Base-by-base conservation (phyloP, 768 basidiomycete species). In the Phlebiopsis gigantea region DNA sequence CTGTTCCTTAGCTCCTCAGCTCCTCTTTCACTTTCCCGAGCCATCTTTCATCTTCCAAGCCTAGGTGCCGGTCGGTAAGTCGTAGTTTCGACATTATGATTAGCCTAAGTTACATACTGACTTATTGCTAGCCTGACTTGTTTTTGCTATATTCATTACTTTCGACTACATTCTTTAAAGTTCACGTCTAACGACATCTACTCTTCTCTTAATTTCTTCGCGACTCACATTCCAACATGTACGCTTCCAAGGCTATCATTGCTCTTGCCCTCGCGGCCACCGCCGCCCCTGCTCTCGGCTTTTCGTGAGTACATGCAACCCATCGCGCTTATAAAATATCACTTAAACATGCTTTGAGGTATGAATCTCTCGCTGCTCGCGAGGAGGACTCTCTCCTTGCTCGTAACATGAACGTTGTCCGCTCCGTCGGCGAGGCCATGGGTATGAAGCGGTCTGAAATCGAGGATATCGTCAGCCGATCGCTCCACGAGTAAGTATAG, bases 121-220 rank as follows among this genome's bases (percentile, higher is more conserved):
- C n/a, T n/a, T n/a, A n/a, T n/a, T 51, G 12, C 9, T 17, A 51
- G 50, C 50, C 50, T 51, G 50, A 51, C 50, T 51, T 51, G 50
- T 41, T 24, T 39, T 51, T 51, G 21, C 17, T 21, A 8, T 51
- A 19, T 25, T 51, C n/a, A 31, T 39, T 22, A 51, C 30, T 41
- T 24, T 41, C 30, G 22, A 39, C 50, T 34, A 51, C 29, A 12
- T 22, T 41, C 50, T 22, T 26, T 51, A 12, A 31, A 12, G 31
- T 30, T 51, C 31, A 34, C 50, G 19, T 39, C 39, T 51, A 39
- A 51, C 50, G 50, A 51, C 47, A 48, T 22, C 50, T 41, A 21
- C 3, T 17, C n/a, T 51, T 24, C 31, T 19, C n/a, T 24, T 14
- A 31, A 19, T 19, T 9, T 5, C 31, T 41, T 39, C 24, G 39